Percentiles rank a stretch among this genome's conserved stretches.
These are phyloP conservation scores for Helotiales sp. DNA, from an alignment of 2,329 filamentous ascomycete species.

Conservation along the genomic window DNA sequence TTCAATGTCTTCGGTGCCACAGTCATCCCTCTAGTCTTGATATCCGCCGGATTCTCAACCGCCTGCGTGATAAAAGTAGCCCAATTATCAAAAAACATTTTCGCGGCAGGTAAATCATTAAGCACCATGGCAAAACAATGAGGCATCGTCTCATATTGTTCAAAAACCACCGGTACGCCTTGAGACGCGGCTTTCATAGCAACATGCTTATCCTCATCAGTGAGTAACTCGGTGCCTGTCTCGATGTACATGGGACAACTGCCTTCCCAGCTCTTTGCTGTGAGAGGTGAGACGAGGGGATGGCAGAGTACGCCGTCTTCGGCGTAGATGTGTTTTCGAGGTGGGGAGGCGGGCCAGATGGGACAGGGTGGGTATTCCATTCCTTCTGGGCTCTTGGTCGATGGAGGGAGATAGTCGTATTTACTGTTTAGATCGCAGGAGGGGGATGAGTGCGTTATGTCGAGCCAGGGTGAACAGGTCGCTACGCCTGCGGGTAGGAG, in stretches of 20 bases:
- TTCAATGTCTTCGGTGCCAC: slow-evolving; percentile 53
- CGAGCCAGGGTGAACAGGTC: slow-evolving; percentile 68
- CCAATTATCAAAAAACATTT: slow-evolving; percentile 56
- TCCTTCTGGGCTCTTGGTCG: slow-evolving; percentile 33
- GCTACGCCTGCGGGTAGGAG: slow-evolving; percentile 68
- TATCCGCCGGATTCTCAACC: slow-evolving; percentile 26
- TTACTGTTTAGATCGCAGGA: slow-evolving; percentile 51
- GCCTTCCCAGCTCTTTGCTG: slow-evolving; percentile 58
- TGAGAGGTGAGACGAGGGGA: slow-evolving; percentile 66
- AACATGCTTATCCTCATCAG: slow-evolving; percentile 65
- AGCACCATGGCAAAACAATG: slow-evolving; percentile 69
- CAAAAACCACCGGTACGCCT: slow-evolving; percentile 62
- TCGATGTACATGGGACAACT: slow-evolving; percentile 67
- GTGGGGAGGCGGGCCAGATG: slow-evolving; percentile 57
- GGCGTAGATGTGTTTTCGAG: slow-evolving; percentile 54
- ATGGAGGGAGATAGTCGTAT: slow-evolving; percentile 64
- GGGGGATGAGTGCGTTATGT: slow-evolving; percentile 64
- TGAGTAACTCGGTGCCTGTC: slow-evolving; percentile 70
- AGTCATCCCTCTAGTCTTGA: slow-evolving; percentile 42
- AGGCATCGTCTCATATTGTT: slow-evolving; percentile 80
- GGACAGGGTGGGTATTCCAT: slow-evolving; percentile 47
- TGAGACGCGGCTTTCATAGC: slow-evolving; percentile 56
- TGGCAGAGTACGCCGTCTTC: slow-evolving; percentile 58
- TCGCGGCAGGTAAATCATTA: slow-evolving; percentile 43
- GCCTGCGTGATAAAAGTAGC: slow-evolving; percentile 53